Conservation (phyloP, 345 rosid genomes). For the Eutrema heterophyllum region DNA sequence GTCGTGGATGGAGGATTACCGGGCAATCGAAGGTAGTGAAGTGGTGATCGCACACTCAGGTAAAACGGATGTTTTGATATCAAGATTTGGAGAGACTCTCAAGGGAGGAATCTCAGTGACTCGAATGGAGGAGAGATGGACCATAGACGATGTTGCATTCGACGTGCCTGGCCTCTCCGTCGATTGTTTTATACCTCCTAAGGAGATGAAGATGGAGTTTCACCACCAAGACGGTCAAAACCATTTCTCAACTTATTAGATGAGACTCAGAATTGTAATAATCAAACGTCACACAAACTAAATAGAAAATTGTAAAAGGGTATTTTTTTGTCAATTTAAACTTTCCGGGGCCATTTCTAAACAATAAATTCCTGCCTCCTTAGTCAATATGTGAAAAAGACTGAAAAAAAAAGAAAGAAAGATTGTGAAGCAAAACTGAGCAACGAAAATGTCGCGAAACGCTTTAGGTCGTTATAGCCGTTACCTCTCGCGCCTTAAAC, state of each 20-base stretch:
- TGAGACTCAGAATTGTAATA: neutral
- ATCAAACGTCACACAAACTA: neutral
- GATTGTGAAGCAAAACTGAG: neutral
- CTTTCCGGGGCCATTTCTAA: neutral
- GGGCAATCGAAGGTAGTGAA: slow-evolving; percentile 51
- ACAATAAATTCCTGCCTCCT: neutral
- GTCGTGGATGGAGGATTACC: slow-evolving; percentile 67
- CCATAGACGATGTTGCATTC: slow-evolving; percentile 79
- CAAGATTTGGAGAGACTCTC: slow-evolving; percentile 76
- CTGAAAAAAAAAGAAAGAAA: neutral
- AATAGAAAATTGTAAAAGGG: neutral
- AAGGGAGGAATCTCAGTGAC: slow-evolving; percentile 69
- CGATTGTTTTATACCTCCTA: slow-evolving; percentile 90
- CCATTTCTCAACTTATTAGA: slow-evolving; percentile 7
- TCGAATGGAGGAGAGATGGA: slow-evolving; percentile 83
- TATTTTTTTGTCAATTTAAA: neutral
- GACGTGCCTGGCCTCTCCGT: slow-evolving; percentile 70
- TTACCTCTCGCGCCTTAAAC: slow-evolving; percentile 35
- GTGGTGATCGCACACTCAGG: slow-evolving; percentile 91
- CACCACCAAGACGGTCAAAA: slow-evolving; percentile 24
- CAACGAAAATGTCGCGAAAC: slow-evolving; percentile 8
- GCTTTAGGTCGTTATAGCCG: slow-evolving; percentile 38
- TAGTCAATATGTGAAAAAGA: neutral
- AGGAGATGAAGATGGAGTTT: slow-evolving; percentile 48
- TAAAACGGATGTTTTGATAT: slow-evolving; percentile 62